Evolutionary conservation across 768 basidiomycete species (phyloP).

Genomic region (Cubamyces sp.): DNA sequence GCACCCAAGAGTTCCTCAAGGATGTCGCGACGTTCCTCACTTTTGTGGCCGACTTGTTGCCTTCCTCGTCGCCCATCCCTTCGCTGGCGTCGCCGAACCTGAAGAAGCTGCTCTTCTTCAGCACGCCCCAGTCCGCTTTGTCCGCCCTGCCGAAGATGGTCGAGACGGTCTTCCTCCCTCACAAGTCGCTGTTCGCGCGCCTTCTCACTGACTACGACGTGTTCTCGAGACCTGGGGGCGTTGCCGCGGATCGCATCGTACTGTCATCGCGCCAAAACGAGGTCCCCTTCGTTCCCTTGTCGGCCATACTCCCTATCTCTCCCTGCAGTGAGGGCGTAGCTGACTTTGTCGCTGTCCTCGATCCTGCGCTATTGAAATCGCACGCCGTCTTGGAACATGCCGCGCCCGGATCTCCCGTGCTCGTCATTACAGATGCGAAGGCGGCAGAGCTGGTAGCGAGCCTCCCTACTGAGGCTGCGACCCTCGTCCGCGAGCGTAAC

Average conservation of each 20-base stretch:
- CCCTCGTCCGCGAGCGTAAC: constrained; percentile 52
- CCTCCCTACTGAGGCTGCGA: constrained; percentile 54
- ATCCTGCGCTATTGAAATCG: constrained; percentile 76
- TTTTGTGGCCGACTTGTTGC: constrained; percentile 39
- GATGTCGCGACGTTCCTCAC: constrained; percentile 47
- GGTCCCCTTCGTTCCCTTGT: constrained; percentile 52
- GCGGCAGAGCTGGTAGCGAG: constrained; percentile 72
- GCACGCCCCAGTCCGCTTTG: constrained; percentile 58
- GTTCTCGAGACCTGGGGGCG: constrained; percentile 72
- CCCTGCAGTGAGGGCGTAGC: constrained; percentile 48
- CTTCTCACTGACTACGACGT: constrained; percentile 74
- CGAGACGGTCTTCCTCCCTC: constrained; percentile 61
- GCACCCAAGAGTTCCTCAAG: constrained; percentile 55
- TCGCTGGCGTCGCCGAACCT: constrained; percentile 32
- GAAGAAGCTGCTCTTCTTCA: constrained; percentile 65
- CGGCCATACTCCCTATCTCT: constrained; percentile 60
- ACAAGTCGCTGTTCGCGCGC: constrained; percentile 56
- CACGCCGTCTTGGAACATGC: constrained; percentile 74
- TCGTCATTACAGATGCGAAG: constrained; percentile 79
- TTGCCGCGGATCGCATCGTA: constrained; percentile 70
- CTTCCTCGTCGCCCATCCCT: constrained; percentile 32
- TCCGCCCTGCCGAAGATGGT: constrained; percentile 52
- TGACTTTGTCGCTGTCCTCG: constrained; percentile 77
- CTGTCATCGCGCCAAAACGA: constrained; percentile 52
- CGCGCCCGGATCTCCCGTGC: constrained; percentile 66